Evolutionary conservation across 495 filamentous ascomycete species (phyloP).

Genomic region (Penicillium longicatenatum): DNA sequence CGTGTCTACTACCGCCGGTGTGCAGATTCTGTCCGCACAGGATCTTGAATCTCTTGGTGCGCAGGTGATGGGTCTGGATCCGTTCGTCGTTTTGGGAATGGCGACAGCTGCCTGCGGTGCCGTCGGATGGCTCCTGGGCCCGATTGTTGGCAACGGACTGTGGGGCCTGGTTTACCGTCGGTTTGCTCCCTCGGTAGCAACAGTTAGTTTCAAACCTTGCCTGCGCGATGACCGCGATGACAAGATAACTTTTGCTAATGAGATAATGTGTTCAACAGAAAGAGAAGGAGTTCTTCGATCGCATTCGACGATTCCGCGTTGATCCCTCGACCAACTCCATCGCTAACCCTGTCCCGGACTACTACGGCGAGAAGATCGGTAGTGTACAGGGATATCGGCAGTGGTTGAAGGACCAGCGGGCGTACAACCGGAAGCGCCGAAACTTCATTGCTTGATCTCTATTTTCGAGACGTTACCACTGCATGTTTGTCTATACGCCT

Average conservation of each 20-base stretch:
- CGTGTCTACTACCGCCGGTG: conserved; percentile 59
- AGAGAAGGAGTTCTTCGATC: conserved; percentile 86
- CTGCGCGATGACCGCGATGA: too few relatives aligned
- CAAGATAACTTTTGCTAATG: background rate
- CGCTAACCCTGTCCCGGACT: conserved; percentile 71
- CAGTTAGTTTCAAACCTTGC: conserved; percentile 49
- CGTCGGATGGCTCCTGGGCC: conserved; percentile 83
- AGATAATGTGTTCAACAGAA: conserved; percentile 55
- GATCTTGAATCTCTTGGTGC: conserved; percentile 68
- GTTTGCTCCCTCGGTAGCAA: conserved; percentile 64
- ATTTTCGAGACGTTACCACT: conserved; percentile 6
- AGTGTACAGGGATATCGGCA: conserved; percentile 86
- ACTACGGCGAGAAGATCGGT: conserved; percentile 88
- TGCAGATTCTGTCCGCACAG: conserved; percentile 61
- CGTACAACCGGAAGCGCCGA: conserved; percentile 91
- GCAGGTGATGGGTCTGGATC: conserved; percentile 78
- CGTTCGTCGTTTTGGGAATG: conserved; percentile 78
- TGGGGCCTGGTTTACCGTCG: conserved; percentile 72
- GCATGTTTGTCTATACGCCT: conserved; percentile 27
- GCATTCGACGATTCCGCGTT: conserved; percentile 86
- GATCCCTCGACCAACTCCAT: conserved; percentile 74
- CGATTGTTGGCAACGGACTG: conserved; percentile 70
- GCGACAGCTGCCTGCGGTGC: conserved; percentile 71
- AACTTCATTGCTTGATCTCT: conserved; percentile 51
- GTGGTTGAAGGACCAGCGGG: conserved; percentile 96